phyloP scores from a whole-genome alignment of 345 rosid species.

The Iberis pinnata region DNA sequence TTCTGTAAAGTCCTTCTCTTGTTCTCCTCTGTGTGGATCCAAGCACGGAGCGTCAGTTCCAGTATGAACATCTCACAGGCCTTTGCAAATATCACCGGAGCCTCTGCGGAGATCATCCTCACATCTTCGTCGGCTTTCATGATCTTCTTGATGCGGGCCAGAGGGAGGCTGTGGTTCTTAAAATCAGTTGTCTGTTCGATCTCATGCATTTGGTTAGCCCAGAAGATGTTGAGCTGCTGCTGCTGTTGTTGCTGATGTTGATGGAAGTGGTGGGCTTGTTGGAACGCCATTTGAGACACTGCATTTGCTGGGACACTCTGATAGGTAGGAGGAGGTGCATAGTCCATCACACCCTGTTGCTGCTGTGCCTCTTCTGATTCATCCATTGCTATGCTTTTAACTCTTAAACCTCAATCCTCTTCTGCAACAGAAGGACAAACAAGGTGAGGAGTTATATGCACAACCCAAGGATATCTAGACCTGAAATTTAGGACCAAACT shows the following conservation, averaged over 20 bases:
- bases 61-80: constrained; percentile 98
- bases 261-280: constrained; percentile 70
- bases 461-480: too few species aligned
- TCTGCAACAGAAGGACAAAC: too few species aligned
- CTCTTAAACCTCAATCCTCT: too few species aligned
- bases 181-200: constrained; percentile 75
- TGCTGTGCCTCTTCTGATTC: too few species aligned
- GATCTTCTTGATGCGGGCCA: constrained; percentile 97
- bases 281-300: too few species aligned
- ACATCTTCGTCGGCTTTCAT: constrained; percentile 99
- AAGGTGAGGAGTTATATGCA: too few species aligned
- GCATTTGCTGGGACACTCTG: too few species aligned
- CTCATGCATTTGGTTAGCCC: constrained; percentile 80
- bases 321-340: too few species aligned
- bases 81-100: constrained; percentile 88
- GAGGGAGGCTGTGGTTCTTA: constrained; percentile 89
- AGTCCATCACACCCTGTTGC: too few species aligned
- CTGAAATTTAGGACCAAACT: too few species aligned
- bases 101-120: constrained; percentile 97
- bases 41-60: constrained; percentile 80
- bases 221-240: constrained; percentile 77
- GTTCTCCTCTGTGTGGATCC: constrained; percentile 98
- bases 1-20: constrained; percentile 93
- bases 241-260: constrained; percentile 90
- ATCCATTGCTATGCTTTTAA: too few species aligned